Base-by-base conservation (phyloP, 352 stramenopile genomes). In the Phytophthora nicotianae region DNA sequence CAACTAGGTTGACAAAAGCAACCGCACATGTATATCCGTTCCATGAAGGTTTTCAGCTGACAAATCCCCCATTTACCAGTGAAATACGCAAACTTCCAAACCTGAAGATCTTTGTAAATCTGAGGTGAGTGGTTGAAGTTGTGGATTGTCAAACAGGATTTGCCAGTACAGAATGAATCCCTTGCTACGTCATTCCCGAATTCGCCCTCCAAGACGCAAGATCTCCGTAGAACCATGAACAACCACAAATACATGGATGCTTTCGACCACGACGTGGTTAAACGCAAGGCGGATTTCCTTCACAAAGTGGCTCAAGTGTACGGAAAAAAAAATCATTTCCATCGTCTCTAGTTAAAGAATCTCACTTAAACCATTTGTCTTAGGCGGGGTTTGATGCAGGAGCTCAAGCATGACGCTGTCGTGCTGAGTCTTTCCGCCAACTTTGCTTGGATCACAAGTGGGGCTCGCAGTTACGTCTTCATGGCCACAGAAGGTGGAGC, bases 391-490 rank as follows among this genome's bases (percentile, higher is more conserved):
- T 45, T 89, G 37, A 67, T 91, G 23, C 27, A 41, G 6, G 74
- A 87, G 23, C 53, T 86, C 1, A 35, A 61, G 16, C 68, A 78
- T 14, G 71, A 87, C 37, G 80, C 72, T 5, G 41, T 83, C 14
- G 76, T 92, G 35, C 41, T 92, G 51, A 87, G 68, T 48, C 70
- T 79, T 40, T 67, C 77, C 38, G 71, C 84, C 56, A 92, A 90
- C 53, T 86, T 90, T 61, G 77, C 83, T 48, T 92, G 77, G 83
- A 38, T 91, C 62, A 88, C 74, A 26, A 79, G 68, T 40, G 80
- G 80, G 6, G 83, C 58, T 41, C 83, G 79, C 50, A 88, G 54
- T 46, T 88, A 83, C 52, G 84, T 90, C 63, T 84, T 85, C 73
- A 86, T 83, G 70, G 77, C 79, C n/a, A 80, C 67, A 8, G 81